Evolutionary conservation across 2,329 filamentous ascomycete genomes (phyloP).

Genomic region (Xylariaceae sp.): DNA sequence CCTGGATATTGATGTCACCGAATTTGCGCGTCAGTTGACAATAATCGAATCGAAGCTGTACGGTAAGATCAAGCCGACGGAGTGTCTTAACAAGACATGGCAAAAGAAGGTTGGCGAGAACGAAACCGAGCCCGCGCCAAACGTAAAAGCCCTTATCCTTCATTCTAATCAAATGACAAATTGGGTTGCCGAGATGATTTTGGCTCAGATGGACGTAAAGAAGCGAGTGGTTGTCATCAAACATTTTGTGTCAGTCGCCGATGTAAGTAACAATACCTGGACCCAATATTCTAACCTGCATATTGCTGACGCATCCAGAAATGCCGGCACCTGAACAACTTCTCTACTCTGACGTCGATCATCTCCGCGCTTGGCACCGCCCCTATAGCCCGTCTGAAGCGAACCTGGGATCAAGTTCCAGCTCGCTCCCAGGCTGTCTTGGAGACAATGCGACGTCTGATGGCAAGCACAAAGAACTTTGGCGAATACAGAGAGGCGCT

Average conservation of each 20-base stretch:
- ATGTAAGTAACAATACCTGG: constrained; percentile 64
- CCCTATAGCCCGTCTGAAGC: constrained; percentile 88
- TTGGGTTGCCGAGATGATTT: constrained; percentile 99
- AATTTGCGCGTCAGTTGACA: constrained; percentile 96
- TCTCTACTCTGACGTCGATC: constrained; percentile 95
- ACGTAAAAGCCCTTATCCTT: constrained; percentile 93
- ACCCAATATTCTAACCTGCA: constrained; percentile 18
- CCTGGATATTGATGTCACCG: constrained; percentile 90
- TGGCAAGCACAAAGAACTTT: constrained; percentile 98
- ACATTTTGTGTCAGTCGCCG: constrained; percentile 94
- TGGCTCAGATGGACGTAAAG: constrained; percentile 92
- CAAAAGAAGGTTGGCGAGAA: constrained; percentile 88
- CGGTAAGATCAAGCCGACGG: constrained; percentile 91
- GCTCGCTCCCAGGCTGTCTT: constrained; percentile 78
- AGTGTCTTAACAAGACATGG: constrained; percentile 98
- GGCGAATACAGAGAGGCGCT: constrained; percentile 92
- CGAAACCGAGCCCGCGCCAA: constrained; percentile 83
- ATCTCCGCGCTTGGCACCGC: constrained; percentile 94
- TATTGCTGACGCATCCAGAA: constrained; percentile 59
- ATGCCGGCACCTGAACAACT: constrained; percentile 93
- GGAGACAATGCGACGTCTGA: constrained; percentile 89
- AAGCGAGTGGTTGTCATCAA: constrained; percentile 97
- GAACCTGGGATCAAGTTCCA: constrained; percentile 94
- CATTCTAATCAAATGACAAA: constrained; percentile 99
- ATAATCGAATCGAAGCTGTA: constrained; percentile 96